Evolutionary conservation across 2,329 filamentous ascomycete genomes (phyloP).

Genomic region (Teratosphaeria zuluensis): DNA sequence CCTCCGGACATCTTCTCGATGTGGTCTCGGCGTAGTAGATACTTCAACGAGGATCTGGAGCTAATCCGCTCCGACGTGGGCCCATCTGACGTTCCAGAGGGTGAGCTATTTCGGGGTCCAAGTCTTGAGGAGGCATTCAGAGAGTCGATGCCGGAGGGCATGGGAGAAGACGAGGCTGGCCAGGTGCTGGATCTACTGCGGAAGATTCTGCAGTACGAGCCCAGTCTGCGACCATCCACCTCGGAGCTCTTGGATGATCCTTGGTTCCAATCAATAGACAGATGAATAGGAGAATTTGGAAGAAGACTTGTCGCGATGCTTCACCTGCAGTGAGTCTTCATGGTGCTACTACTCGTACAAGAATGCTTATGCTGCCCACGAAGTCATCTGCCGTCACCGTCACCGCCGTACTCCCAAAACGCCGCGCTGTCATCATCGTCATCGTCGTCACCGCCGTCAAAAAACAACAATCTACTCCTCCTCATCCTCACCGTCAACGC

Average conservation of each 20-base stretch:
- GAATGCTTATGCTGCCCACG: too few species aligned
- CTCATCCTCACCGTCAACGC: too few species aligned
- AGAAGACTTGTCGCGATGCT: too few species aligned
- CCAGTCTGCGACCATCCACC: constrained; percentile 1
- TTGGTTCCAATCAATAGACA: constrained; percentile 1
- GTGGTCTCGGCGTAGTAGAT: constrained; percentile 1
- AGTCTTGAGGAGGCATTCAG: constrained; percentile 1
- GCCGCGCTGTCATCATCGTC: too few species aligned
- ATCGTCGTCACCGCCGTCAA: too few species aligned
- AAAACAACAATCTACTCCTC: too few species aligned
- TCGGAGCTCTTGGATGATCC: background rate
- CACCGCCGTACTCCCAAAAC: too few species aligned
- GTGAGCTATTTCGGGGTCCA: background rate
- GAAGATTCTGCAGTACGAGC: constrained; percentile 1
- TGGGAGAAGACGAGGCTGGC: background rate
- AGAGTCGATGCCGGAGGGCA: background rate
- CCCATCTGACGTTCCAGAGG: background rate
- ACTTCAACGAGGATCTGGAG: background rate
- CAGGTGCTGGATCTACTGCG: constrained; percentile 2
- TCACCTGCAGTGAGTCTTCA: too few species aligned
- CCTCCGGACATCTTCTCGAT: background rate
- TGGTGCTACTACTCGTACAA: too few species aligned
- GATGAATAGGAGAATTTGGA: background rate
- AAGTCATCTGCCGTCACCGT: too few species aligned
- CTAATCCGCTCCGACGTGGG: background rate